phyloP scores from a whole-genome alignment of 352 stramenopile species.

The Phytophthora litchii region DNA sequence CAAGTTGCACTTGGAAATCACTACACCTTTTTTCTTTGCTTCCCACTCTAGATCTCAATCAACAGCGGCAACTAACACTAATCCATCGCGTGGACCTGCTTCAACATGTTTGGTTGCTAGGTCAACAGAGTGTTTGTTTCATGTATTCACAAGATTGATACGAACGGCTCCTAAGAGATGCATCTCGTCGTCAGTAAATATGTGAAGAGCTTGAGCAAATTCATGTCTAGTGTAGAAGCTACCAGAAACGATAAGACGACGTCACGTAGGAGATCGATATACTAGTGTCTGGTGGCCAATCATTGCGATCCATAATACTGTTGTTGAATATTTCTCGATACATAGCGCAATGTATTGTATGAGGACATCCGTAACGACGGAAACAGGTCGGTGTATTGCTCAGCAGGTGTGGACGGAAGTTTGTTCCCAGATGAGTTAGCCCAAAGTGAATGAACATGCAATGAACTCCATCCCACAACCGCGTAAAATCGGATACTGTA shows the following conservation, averaged over 20 bases:
- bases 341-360: constrained; percentile 5
- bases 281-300: not conserved
- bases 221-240: constrained; percentile 21
- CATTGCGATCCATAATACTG: constrained; percentile 13
- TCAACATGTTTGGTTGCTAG: constrained; percentile 1
- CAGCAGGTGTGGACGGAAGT: not conserved
- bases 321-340: not conserved
- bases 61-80: constrained; percentile 18
- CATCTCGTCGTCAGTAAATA: constrained; percentile 20
- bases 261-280: not conserved
- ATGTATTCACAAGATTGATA: constrained; percentile 21
- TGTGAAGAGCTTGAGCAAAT: constrained; percentile 5
- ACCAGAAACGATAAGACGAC: constrained; percentile 12
- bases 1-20: constrained; percentile 8
- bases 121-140: constrained; percentile 11
- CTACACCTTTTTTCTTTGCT: constrained; percentile 3
- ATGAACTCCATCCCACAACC: no score
- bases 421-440: not conserved
- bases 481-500: no score
- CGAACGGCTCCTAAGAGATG: constrained; percentile 13
- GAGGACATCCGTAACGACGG: constrained; percentile 5
- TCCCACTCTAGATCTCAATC: constrained; percentile 8
- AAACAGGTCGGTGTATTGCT: constrained; percentile 11
- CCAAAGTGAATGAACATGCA: no score
- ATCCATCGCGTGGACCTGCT: not conserved